Evolutionary conservation across 768 basidiomycete species (phyloP), one percentile per base, ranked within the genome.

Genomic region (Agaricus subrufescens): DNA sequence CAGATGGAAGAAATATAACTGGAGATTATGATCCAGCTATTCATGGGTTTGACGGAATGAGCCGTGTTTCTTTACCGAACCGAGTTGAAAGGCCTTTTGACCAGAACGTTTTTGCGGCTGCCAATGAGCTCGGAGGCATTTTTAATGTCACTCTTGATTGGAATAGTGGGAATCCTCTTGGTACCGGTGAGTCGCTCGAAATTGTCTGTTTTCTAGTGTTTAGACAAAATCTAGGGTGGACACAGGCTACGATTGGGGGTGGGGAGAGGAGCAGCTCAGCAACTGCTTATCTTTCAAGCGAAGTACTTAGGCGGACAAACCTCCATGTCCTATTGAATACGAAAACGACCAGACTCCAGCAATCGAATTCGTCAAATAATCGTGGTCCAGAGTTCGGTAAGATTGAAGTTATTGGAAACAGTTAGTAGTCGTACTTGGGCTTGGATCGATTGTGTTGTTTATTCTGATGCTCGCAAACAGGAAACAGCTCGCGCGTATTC

Each of bases 1-100:
- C 68, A 4, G 75, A 76, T 53, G 53, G 63, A 14, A 75, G 75
- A 55, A 65, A 76, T 58, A 73, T 65, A 37, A 63, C 63, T 3
- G 69, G 71, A 5, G 65, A 77, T 58, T 73, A 67, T 50, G 61
- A 73, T 53, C 74, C 77, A 1, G 26, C 61, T 0, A 57, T 74
- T 9, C 76, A 78, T 59, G 68, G 73, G 11, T 65, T 62, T 15
- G 53, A 63, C 12, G 76, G 77, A 9, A 62, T 65, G 7, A 65
- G 64, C 37, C 57, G 58, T 0, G 69, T 72, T 47, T 71, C 68
- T 50, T 60, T 76, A 8, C 62, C 68, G 12, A 70, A 73, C 9
- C 69, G 58, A 52, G 19, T 27, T 29, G 62, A 71, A 10, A 50
- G 57, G 23, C 56, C 34, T 2, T 34, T 74, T 26, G 73, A 75